Base-by-base conservation (phyloP, 176 grass and related monocot genomes). In the Melocanna baccifera region DNA sequence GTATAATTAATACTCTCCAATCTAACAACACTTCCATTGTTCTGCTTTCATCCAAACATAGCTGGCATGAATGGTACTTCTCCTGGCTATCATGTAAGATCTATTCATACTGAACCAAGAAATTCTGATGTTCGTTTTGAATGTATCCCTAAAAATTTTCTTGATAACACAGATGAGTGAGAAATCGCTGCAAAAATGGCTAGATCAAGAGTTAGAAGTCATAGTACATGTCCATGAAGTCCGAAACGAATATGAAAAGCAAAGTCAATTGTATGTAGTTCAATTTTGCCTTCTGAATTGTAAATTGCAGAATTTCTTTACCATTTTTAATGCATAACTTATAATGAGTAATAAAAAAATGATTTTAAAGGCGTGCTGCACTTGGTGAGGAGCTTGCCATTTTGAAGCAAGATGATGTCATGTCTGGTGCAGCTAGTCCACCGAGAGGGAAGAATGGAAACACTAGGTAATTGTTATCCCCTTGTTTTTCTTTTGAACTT, bases 141-240 rank as follows among this genome's bases (percentile, higher is more conserved):
- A 64, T 14, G 36, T 71, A 79, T 82, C 42, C 13, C 56, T 79
- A 74, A 83, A 63, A 70, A 12, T 77, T 86, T 22, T 81, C 47
- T 67, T 89, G 77, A 62, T 91, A 61, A 73, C 52, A 73, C 91
- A 99, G 96, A 86, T 88, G 83, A 91, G 80, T 81, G 97, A 99
- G 71, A 99, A 92, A 82, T 90, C 90, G 0, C 63, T 96, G 67
- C 96, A 99, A 89, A 91, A 85, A 76, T 99, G 96, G 96, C 79
- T 99, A 61, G 93, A 99, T 85, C 93, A 99, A 73, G 97, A 99
- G 78, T 90, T 99, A 89, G 96, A 99, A 91, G 91, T 99, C 46
- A 94, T 99, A 91, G 84, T 96, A 22, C 93, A 96, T 91, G 91
- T 99, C 34, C 91, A 99, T 75, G 97, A 99, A 96, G 97, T 99